Evolutionary conservation across 495 filamentous ascomycete species (phyloP).

Genomic region (Monascus purpureus): DNA sequence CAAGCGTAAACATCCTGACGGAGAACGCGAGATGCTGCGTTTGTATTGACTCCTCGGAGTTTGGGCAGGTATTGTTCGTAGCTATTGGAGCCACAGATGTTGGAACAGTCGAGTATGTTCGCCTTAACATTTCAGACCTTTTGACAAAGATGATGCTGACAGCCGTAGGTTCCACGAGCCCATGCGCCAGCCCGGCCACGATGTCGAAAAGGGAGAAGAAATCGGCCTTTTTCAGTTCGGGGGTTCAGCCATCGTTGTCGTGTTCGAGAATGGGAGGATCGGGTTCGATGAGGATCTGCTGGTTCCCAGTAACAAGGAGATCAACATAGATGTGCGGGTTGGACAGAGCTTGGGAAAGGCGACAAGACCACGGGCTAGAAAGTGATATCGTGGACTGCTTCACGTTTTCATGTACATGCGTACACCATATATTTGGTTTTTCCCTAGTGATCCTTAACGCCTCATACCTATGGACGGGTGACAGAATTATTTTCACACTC

Average conservation of each 20-base stretch:
- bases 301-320: slow-evolving; percentile 5
- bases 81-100: slow-evolving; percentile 17
- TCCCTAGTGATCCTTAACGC: no score
- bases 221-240: slow-evolving; percentile 28
- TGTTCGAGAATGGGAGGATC: slow-evolving; percentile 23
- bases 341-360: slow-evolving; percentile 16
- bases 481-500: no score
- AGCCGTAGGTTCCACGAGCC: slow-evolving; percentile 17
- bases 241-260: slow-evolving; percentile 26
- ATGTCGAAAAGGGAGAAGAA: slow-evolving; percentile 31
- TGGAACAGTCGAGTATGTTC: slow-evolving; percentile 15
- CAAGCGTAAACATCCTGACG: slow-evolving; percentile 12
- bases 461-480: no score
- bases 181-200: slow-evolving; percentile 21
- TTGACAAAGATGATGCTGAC: neutral
- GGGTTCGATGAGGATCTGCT: slow-evolving; percentile 25
- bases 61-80: slow-evolving; percentile 18
- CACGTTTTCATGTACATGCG: no score
- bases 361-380: no score
- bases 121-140: no score
- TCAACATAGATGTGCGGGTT: slow-evolving; percentile 17
- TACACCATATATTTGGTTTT: no score
- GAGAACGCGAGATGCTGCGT: slow-evolving; percentile 13
- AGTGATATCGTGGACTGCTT: no score
- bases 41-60: slow-evolving; percentile 14